Conservation (phyloP, 169 alveolate species). For the Eimeria praecox region DNA sequence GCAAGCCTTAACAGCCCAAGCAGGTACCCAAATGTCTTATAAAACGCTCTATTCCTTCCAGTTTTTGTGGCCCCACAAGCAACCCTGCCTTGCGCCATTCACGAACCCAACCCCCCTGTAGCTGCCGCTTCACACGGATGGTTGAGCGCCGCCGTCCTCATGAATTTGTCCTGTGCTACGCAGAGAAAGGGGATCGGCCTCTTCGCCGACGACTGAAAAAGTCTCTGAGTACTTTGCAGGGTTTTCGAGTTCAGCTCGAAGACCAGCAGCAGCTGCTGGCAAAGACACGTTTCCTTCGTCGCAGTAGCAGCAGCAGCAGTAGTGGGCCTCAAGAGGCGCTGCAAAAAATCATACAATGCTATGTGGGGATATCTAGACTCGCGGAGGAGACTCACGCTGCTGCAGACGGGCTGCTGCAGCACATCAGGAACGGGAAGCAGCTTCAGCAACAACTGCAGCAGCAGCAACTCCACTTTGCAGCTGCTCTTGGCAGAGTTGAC, state of each 20-base stretch:
- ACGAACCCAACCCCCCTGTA: background rate
- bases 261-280: slow-evolving; percentile 67
- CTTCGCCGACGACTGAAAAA: background rate
- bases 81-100: background rate
- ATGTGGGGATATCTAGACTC: slow-evolving; percentile 39
- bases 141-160: background rate
- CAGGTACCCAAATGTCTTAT: background rate
- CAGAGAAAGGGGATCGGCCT: slow-evolving; percentile 30
- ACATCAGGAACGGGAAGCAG: slow-evolving; percentile 54
- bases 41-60: background rate
- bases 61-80: background rate
- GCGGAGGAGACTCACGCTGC: slow-evolving; percentile 51
- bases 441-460: slow-evolving; percentile 65
- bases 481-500: slow-evolving; percentile 63
- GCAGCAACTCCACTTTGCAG: slow-evolving; percentile 64
- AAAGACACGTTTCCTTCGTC: slow-evolving; percentile 55
- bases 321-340: slow-evolving; percentile 38
- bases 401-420: slow-evolving; percentile 56
- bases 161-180: background rate
- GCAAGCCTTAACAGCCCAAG: slow-evolving; percentile 14
- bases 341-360: slow-evolving; percentile 20
- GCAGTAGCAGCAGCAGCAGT: slow-evolving; percentile 55
- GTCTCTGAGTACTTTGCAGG: slow-evolving; percentile 55
- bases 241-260: slow-evolving; percentile 52
- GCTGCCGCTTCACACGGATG: background rate